Evolutionary conservation across 345 rosid species (phyloP).

Genomic region (Melaleuca alternifolia): DNA sequence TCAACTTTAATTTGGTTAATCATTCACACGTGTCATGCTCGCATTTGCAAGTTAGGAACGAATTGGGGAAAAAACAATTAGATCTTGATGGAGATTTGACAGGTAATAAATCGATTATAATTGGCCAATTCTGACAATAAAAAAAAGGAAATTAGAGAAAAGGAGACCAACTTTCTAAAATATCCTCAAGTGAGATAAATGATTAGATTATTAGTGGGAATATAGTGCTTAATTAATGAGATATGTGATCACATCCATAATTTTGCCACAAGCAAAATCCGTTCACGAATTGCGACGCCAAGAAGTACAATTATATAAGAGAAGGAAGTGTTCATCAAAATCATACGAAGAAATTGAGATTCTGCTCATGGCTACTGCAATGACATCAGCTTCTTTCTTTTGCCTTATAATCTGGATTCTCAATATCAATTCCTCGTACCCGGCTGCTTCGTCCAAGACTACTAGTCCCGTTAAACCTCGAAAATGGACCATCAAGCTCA

Average conservation of each 20-base stretch:
- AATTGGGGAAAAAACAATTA: background rate
- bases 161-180: background rate
- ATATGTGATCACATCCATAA: too few species aligned
- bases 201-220: background rate
- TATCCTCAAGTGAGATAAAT: rapidly evolving
- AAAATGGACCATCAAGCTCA: background rate
- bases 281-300: background rate
- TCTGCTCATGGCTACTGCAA: background rate
- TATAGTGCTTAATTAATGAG: too few species aligned
- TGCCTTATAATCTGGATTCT: background rate
- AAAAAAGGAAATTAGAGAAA: background rate
- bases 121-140: rapidly evolving
- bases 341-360: background rate
- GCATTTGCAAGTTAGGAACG: background rate
- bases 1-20: background rate
- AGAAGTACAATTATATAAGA: background rate
- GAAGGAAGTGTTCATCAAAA: background rate
- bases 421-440: background rate
- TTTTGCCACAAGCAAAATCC: background rate
- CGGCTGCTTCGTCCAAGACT: background rate
- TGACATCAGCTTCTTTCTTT: background rate
- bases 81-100: background rate
- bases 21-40: background rate
- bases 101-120: background rate
- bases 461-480: background rate